Evolutionary conservation across 2,329 filamentous ascomycete species (phyloP).

Genomic region (Fusarium sp.): DNA sequence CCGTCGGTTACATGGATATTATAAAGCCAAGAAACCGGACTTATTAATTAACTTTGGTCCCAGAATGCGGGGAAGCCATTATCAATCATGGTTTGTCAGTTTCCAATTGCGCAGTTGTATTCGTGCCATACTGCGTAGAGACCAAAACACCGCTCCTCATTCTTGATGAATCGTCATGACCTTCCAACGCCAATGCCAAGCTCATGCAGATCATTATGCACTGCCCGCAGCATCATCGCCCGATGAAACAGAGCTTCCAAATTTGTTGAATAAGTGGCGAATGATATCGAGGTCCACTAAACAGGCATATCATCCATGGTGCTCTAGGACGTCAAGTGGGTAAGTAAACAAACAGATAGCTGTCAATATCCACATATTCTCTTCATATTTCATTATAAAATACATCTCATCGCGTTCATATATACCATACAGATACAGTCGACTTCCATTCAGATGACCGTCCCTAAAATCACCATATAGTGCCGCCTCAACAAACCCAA

Average conservation of each 20-base stretch:
- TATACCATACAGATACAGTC: background rate
- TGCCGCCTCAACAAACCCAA: constrained; percentile 15
- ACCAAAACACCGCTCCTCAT: background rate
- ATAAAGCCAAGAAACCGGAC: constrained; percentile 16
- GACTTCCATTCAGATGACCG: background rate
- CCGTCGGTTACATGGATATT: background rate
- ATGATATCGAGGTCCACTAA: constrained; percentile 20
- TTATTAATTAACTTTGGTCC: constrained; percentile 6
- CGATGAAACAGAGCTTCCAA: constrained; percentile 1
- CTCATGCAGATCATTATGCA: constrained; percentile 40
- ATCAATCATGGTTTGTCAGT: background rate
- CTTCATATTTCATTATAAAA: background rate
- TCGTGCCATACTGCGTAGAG: too few species aligned
- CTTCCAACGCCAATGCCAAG: constrained; percentile 5
- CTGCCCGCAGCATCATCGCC: constrained; percentile 7
- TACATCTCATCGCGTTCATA: background rate
- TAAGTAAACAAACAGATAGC: background rate
- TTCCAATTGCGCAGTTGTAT: background rate
- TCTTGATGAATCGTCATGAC: background rate
- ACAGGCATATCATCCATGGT: constrained; percentile 8
- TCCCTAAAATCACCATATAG: constrained; percentile 1
- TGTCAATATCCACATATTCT: background rate
- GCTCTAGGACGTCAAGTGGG: background rate
- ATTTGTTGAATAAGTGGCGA: constrained; percentile 25
- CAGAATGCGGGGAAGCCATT: constrained; percentile 16